Evolutionary conservation across 805 yeast species (phyloP).

Genomic region (Kuraishia floccosa): DNA sequence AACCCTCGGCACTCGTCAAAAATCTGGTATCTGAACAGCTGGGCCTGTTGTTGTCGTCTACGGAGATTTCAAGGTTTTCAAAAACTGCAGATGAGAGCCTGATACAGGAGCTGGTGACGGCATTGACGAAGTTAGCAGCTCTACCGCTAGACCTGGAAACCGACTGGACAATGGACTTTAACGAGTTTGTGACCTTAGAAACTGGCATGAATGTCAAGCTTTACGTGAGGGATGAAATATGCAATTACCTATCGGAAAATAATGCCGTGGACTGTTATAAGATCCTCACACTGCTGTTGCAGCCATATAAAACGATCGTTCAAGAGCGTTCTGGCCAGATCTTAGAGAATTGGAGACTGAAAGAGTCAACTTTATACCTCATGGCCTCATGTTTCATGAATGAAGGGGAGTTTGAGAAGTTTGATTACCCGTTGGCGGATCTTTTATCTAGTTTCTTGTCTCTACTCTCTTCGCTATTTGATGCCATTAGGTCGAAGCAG

Average conservation of each 20-base stretch:
- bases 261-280: slow-evolving; percentile 24
- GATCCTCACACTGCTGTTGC: slow-evolving; percentile 11
- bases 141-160: slow-evolving; percentile 30
- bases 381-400: slow-evolving; percentile 31
- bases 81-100: slow-evolving; percentile 4
- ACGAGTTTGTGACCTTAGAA: slow-evolving; percentile 61
- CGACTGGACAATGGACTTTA: slow-evolving; percentile 50
- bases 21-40: slow-evolving; percentile 16
- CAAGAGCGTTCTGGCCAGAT: background rate
- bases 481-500: slow-evolving; percentile 3
- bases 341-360: slow-evolving; percentile 13
- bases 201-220: slow-evolving; percentile 51
- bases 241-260: slow-evolving; percentile 43
- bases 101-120: slow-evolving; percentile 11
- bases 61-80: slow-evolving; percentile 9
- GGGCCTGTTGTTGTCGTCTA: slow-evolving; percentile 15
- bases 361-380: slow-evolving; percentile 30
- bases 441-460: slow-evolving; percentile 1
- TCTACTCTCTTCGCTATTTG: background rate
- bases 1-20: slow-evolving; percentile 9
- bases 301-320: slow-evolving; percentile 4
- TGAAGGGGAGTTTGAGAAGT: slow-evolving; percentile 13
- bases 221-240: slow-evolving; percentile 48
- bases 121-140: slow-evolving; percentile 25
- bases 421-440: slow-evolving; percentile 1